A percentile compares a stretch with the other conserved stretches of the same genome.
Evolutionary conservation across 1,284 basidiomycete genomes (phyloP).

Genomic region (Moniliophthora roreri): DNA sequence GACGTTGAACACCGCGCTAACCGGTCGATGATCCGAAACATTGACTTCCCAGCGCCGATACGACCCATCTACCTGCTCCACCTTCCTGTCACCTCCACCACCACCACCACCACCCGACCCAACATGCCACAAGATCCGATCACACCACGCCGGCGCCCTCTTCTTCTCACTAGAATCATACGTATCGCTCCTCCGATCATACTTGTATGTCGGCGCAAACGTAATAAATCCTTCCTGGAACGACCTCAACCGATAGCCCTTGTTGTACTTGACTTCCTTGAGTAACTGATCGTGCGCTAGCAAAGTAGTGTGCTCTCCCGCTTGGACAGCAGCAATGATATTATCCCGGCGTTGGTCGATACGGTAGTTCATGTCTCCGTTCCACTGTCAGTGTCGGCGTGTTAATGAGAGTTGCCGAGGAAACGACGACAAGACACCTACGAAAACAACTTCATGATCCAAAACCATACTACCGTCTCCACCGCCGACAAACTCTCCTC

Average conservation of each 20-base stretch:
- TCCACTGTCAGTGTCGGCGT: slow-evolving; percentile 43
- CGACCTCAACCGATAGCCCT: slow-evolving; percentile 79
- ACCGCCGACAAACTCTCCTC: slow-evolving; percentile 53
- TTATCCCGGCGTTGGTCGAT: slow-evolving; percentile 88
- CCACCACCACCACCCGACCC: slow-evolving; percentile 55
- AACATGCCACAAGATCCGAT: slow-evolving; percentile 86
- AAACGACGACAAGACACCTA: too few relatives aligned
- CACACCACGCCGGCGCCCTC: slow-evolving; percentile 94
- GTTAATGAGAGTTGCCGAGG: too few relatives aligned
- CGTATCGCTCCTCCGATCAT: slow-evolving; percentile 74
- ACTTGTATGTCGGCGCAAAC: slow-evolving; percentile 95
- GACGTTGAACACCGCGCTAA: slow-evolving; percentile 76
- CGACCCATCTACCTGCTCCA: slow-evolving; percentile 64
- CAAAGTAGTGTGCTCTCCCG: slow-evolving; percentile 65
- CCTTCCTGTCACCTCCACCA: slow-evolving; percentile 76
- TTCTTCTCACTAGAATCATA: slow-evolving; percentile 91
- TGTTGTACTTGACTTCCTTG: slow-evolving; percentile 86
- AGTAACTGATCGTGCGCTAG: slow-evolving; percentile 85
- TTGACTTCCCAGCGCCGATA: slow-evolving; percentile 59
- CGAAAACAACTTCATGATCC: slow-evolving; percentile 93
- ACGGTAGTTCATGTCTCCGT: slow-evolving; percentile 90
- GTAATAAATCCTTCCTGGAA: slow-evolving; percentile 84
- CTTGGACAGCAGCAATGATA: slow-evolving; percentile 68
- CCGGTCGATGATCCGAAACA: slow-evolving; percentile 84
- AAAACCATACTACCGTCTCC: slow-evolving; percentile 94